Evolutionary conservation across 176 grass and related monocot genomes (phyloP), one percentile per base, ranked within the genome.

Genomic region (Bonia amplexicaulis): DNA sequence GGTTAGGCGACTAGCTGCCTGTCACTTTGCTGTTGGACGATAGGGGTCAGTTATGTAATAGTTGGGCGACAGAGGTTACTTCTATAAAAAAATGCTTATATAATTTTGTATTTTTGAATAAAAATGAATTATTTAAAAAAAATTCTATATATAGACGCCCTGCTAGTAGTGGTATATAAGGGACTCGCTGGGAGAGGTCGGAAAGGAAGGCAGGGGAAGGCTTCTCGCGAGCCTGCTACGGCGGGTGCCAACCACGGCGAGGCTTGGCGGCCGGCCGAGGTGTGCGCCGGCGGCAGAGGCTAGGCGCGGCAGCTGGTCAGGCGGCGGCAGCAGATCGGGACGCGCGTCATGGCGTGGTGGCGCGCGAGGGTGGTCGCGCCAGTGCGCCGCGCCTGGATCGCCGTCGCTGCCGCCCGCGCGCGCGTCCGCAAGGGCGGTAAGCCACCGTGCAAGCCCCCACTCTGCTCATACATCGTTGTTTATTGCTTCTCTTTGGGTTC

Each of bases 301-400:
- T 53, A 63, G 44, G 35, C 66, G 6, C 58, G 57, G 55, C 78
- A 47, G 23, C 71, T 63, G 5, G 35, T 12, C 1, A 35, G 12
- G 19, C 17, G 12, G 71, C 45, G 5, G 5, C 73, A 40, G 69
- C 80, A 75, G 85, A 90, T 90, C 57, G 86, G 86, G 26, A 77
- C 77, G 37, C 76, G 87, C 68, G 88, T 92, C 57, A 99, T 99
- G 96, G 90, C 96, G 71, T 96, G 96, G 96, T 96, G 96, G 93
- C 89, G 87, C 39, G 67, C 89, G 5, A 89, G 76, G 62, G 90
- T 99, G 63, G 86, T 96, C 15, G 86, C 88, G 62, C 88, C 91
- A 26, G 86, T 96, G 74, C 92, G 88, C 88, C 88, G 93, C 29
- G 96, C 88, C 3, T 99, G 93, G 93, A 69, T 96, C 82, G 90